Evolutionary conservation across 1,139 yeast species (phyloP).

Genomic region (Candida sp.): DNA sequence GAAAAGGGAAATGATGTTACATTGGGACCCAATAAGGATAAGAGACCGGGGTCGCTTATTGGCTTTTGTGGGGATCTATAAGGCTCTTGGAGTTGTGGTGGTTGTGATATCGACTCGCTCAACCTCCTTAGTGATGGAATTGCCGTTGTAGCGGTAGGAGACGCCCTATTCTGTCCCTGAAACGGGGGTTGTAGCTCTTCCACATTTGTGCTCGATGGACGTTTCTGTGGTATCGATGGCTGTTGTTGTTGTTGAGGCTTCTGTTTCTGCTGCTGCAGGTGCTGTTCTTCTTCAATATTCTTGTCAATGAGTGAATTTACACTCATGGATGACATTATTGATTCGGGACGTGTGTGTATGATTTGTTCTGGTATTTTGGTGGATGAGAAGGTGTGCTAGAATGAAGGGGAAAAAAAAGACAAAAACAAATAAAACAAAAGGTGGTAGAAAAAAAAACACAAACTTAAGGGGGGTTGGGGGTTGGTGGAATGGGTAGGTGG

Average conservation of each 20-base stretch:
- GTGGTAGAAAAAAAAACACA: too few species aligned
- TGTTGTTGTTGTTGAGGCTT: background rate
- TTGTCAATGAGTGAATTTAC: slow-evolving; percentile 18
- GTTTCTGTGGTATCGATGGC: slow-evolving; percentile 5
- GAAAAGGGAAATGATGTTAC: slow-evolving; percentile 60
- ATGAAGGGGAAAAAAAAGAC: background rate
- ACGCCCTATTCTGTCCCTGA: slow-evolving; percentile 2
- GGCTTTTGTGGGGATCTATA: slow-evolving; percentile 8
- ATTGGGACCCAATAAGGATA: slow-evolving; percentile 56
- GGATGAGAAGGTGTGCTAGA: background rate
- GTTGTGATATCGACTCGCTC: slow-evolving; percentile 7
- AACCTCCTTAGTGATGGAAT: slow-evolving; percentile 11
- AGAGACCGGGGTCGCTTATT: slow-evolving; percentile 20
- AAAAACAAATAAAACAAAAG: background rate
- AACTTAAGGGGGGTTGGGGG: too few species aligned
- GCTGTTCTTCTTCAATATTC: slow-evolving; percentile 6
- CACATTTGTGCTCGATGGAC: background rate
- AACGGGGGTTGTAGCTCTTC: slow-evolving; percentile 8
- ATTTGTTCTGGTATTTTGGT: slow-evolving; percentile 1
- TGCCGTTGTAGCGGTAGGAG: background rate
- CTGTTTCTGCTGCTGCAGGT: background rate
- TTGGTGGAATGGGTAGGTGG: too few species aligned
- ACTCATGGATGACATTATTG: slow-evolving; percentile 17
- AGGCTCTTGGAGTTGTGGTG: slow-evolving; percentile 4
- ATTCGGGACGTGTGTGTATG: background rate